These are phyloP conservation scores for Podospora fimiseda DNA, from an alignment of 495 filamentous ascomycete genomes.

Conservation along the genomic window DNA sequence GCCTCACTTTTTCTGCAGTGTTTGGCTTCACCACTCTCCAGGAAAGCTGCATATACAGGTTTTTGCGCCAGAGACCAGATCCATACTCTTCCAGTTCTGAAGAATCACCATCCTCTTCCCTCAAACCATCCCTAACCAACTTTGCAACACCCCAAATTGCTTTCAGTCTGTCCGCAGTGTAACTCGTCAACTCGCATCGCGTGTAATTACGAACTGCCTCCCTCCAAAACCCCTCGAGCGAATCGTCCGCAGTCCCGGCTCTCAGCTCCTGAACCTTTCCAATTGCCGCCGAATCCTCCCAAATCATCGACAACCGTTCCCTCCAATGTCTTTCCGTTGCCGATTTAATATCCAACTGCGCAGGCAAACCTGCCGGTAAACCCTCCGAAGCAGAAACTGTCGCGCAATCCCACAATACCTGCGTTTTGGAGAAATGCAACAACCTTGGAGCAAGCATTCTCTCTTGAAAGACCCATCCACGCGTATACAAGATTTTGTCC, in stretches of 20 bases:
- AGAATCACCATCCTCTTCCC: conserved; percentile 1
- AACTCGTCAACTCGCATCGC: conserved; percentile 3
- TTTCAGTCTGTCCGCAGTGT: conserved; percentile 5
- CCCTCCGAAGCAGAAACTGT: conserved; percentile 6
- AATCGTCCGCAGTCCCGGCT: conserved; percentile 7
- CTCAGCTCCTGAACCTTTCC: background rate
- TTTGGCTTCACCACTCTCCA: conserved; percentile 9
- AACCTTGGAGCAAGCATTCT: conserved; percentile 23
- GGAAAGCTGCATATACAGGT: conserved; percentile 6
- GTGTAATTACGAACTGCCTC: conserved; percentile 10
- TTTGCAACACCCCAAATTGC: conserved; percentile 17
- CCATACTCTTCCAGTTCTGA: conserved; percentile 9
- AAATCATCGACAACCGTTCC: conserved; percentile 7
- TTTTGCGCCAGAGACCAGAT: conserved; percentile 4
- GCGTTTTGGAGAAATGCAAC: conserved; percentile 18
- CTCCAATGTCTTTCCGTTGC: conserved; percentile 12
- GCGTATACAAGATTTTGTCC: conserved; percentile 12
- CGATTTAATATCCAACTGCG: conserved; percentile 1
- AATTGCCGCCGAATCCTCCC: background rate
- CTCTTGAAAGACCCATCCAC: conserved; percentile 31
- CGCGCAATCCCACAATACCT: conserved; percentile 30
- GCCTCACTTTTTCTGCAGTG: background rate
- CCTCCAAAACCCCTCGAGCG: conserved; percentile 12
- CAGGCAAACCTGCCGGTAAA: conserved; percentile 7
- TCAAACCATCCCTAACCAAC: background rate